phyloP scores from a whole-genome alignment of 2,329 filamentous ascomycete species.

The Diaporthe caulivora region DNA sequence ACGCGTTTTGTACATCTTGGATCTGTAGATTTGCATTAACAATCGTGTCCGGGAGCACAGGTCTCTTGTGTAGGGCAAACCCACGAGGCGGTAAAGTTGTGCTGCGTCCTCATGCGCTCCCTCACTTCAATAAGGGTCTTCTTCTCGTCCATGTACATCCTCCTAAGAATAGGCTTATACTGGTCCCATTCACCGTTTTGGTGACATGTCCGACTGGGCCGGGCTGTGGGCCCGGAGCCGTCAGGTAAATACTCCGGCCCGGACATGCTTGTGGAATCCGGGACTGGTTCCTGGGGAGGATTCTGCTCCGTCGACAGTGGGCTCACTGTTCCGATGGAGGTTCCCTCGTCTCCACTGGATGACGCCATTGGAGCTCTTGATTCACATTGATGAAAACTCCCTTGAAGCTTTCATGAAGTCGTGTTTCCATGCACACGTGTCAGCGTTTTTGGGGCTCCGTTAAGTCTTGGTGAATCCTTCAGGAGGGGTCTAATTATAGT shows the following conservation, averaged over 20 bases:
- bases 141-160: constrained; percentile 10
- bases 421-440: background rate
- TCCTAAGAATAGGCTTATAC: background rate
- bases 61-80: background rate
- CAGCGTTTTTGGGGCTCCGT: background rate
- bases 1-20: constrained; percentile 26
- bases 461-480: background rate
- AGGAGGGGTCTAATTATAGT: background rate
- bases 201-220: too few relatives aligned
- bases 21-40: background rate
- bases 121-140: background rate
- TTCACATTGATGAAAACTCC: background rate
- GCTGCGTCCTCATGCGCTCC: background rate
- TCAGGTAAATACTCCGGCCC: background rate
- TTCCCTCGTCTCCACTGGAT: background rate
- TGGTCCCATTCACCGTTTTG: background rate
- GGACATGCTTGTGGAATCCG: background rate
- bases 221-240: background rate
- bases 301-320: background rate
- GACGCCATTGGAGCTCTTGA: background rate
- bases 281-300: background rate
- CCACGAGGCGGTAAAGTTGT: constrained; percentile 2
- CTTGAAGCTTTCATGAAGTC: background rate
- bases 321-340: background rate
- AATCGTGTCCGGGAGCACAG: too few relatives aligned